phyloP scores from a whole-genome alignment of 345 rosid species.

The Corchorus capsularis region DNA sequence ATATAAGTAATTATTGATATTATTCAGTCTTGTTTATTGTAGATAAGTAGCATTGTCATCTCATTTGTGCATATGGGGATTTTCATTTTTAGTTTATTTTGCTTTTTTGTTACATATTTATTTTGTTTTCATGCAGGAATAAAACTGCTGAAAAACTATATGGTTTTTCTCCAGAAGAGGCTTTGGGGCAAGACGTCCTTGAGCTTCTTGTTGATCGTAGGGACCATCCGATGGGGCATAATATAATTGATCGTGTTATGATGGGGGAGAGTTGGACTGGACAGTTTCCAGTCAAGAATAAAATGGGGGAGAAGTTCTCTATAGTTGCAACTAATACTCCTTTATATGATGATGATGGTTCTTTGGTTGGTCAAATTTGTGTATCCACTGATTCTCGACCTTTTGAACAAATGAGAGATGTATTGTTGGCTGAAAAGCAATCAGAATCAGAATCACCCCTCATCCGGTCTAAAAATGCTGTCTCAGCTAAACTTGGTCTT shows the following conservation, averaged over 20 bases:
- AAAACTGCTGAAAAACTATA: conserved; percentile 79
- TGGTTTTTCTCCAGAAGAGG: conserved; percentile 80
- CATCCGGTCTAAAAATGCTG: conserved; percentile 44
- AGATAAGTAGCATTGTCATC: not conserved
- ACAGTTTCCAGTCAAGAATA: conserved; percentile 83
- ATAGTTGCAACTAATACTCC: conserved; percentile 75
- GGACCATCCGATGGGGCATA: conserved; percentile 54
- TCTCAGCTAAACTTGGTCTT: conserved; percentile 78
- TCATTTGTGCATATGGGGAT: not conserved
- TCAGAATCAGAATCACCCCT: conserved; percentile 54
- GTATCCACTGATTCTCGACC: conserved; percentile 63
- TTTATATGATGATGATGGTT: conserved; percentile 68
- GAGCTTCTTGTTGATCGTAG: conserved; percentile 67
- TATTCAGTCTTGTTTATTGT: not conserved
- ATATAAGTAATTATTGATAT: not conserved
- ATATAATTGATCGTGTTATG: conserved; percentile 50
- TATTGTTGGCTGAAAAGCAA: conserved; percentile 34
- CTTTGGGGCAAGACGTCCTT: conserved; percentile 69
- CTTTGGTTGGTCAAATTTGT: conserved; percentile 75
- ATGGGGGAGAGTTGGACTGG: conserved; percentile 91
- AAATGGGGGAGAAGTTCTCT: conserved; percentile 62
- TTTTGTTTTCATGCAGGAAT: conserved; percentile 60
- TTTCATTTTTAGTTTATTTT: not conserved
- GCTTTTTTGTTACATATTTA: no score
- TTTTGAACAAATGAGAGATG: conserved; percentile 45